phyloP scores from a whole-genome alignment of 202 grass and related monocot genomes.

The Saccharum hybrid region DNA sequence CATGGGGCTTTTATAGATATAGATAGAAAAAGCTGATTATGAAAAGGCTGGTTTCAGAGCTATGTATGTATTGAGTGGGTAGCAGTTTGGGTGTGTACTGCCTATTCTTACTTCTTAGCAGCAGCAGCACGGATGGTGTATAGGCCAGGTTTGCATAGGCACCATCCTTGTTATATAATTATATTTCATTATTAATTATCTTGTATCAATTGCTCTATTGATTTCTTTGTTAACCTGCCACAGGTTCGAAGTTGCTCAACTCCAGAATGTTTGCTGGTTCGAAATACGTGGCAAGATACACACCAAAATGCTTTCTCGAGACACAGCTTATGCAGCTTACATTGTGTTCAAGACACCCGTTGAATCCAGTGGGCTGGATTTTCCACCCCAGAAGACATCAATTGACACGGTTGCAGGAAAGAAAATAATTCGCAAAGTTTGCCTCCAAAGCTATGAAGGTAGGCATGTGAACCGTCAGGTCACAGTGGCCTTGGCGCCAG shows the following conservation, averaged over 20 bases:
- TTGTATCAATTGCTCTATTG: not conserved
- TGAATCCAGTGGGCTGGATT: constrained; percentile 5
- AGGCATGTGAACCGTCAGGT: no score
- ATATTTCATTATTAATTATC: not conserved
- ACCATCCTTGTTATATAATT: not conserved
- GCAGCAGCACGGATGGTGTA: no score
- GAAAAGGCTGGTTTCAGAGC: no score
- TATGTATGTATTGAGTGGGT: no score
- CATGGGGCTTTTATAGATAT: no score
- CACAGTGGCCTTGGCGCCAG: not conserved
- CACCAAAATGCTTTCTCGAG: constrained; percentile 35
- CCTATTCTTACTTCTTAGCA: no score
- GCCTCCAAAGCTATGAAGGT: constrained; percentile 11
- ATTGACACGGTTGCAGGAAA: constrained; percentile 40
- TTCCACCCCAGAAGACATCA: constrained; percentile 37
- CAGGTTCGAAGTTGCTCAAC: constrained; percentile 39
- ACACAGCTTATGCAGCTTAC: constrained; percentile 46
- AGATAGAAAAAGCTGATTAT: no score
- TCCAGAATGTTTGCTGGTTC: constrained; percentile 41
- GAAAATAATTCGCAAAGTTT: constrained; percentile 22
- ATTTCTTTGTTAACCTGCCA: not conserved
- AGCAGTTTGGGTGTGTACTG: no score
- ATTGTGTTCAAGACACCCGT: constrained; percentile 58
- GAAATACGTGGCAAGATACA: constrained; percentile 48
- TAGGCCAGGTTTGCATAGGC: no score